Base-by-base conservation (phyloP, 2,329 filamentous ascomycete genomes). In the Zalaria sp. region DNA sequence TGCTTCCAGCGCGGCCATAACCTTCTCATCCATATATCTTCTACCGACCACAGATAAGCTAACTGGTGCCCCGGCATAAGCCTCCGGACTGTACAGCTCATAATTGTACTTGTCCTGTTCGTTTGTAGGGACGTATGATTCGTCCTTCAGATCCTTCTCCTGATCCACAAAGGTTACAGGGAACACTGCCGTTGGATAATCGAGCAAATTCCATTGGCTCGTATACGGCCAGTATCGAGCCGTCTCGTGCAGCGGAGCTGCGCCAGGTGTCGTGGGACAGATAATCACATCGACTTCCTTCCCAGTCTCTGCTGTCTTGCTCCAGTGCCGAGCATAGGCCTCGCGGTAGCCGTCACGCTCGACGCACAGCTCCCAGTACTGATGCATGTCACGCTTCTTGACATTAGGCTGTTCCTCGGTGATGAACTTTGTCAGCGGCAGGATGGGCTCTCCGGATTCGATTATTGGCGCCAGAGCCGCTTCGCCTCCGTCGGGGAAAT, bases 401-500 rank as follows among this genome's bases (percentile, higher is more conserved):
- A 53, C 56, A 43, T 65, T 65, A 2, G 18, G 18, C 68, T 68
- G 71, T 37, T 62, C 56, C 8, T 61, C 47, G 3, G 63, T 58
- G 45, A 59, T 43, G 43, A 18, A 18, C 18, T 18, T 18, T 18
- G 18, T 18, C 18, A 18, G 18, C 0, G 41, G 36, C 25, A 36
- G 41, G 7, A 28, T 36, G 6, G 39, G 38, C 34, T 41, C 46
- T 37, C 70, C 71, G 0, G 69, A 69, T 1, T 64, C 61, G 2
- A 66, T 60, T 3, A 82, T 62, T 0, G 68, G 64, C 2, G 62
- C 64, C 1, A 58, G 56, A 27, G 72, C 70, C 44, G 75, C 69
- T n/a, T 63, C 58, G 1, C 68, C 78, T 27, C 74, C 77, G 48
- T 83, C 79, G 1, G 66, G 57, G 56, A 74, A 81, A 53, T 79